These are phyloP conservation scores for Cyberlindnera saturnus DNA, from an alignment of 805 yeast species.

Conservation along the genomic window DNA sequence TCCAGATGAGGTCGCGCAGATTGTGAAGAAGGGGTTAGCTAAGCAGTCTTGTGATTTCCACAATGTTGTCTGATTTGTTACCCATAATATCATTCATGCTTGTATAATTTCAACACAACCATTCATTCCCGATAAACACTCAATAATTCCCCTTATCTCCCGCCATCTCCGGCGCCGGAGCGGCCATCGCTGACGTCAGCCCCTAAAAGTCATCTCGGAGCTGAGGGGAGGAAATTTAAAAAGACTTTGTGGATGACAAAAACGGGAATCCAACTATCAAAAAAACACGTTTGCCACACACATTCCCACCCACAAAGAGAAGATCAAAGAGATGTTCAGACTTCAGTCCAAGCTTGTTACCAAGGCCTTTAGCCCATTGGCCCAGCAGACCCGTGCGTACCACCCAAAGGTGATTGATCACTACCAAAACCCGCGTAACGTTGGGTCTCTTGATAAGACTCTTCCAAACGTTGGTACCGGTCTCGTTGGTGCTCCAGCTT, in stretches of 20 bases:
- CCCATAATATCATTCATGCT: no score
- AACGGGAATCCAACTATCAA: no score
- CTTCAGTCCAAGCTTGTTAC: conserved; percentile 11
- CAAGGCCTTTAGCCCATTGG: conserved; percentile 16
- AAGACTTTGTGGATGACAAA: no score
- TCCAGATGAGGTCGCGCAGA: conserved; percentile 71
- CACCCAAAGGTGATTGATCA: conserved; percentile 95
- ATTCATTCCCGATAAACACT: no score
- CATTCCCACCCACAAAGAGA: neutral
- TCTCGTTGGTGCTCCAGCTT: conserved; percentile 97
- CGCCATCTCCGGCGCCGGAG: no score
- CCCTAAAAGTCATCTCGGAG: no score
- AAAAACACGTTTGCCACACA: neutral
- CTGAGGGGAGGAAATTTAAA: no score
- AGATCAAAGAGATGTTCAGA: conserved; percentile 17
- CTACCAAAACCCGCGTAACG: conserved; percentile 94
- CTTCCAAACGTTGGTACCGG: conserved; percentile 87
- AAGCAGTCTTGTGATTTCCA: conserved; percentile 66
- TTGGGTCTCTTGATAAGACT: conserved; percentile 83
- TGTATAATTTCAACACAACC: no score
- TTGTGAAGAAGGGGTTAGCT: conserved; percentile 64
- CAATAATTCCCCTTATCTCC: no score
- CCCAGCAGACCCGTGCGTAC: conserved; percentile 40
- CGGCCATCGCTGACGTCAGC: no score
- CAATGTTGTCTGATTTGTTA: conserved; percentile 10